Percentiles rank a stretch among this genome's conserved stretches.
Evolutionary conservation across 371 early-diverging fungal genomes (phyloP).

Genomic region (Lichtheimia ramosa): DNA sequence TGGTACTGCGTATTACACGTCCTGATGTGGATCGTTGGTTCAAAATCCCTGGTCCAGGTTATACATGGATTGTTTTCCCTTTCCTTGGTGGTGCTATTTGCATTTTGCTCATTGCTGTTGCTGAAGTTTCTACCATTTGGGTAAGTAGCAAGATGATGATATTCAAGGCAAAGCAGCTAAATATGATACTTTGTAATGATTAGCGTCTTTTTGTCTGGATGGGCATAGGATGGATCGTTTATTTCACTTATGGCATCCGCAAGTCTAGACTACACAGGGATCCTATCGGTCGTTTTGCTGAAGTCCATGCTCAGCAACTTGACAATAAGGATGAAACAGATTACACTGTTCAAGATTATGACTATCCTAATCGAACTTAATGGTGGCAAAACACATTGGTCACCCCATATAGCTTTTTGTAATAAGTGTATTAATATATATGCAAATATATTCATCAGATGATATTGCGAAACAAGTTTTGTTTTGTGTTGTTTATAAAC

Average conservation of each 20-base stretch:
- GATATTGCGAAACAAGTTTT: background rate
- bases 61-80: constrained; percentile 54
- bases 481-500: background rate
- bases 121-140: constrained; percentile 60
- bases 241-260: constrained; percentile 65
- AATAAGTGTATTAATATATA: too few relatives aligned
- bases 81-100: constrained; percentile 59
- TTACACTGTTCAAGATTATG: constrained; percentile 12
- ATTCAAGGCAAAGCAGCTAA: background rate
- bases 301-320: constrained; percentile 7
- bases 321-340: constrained; percentile 6
- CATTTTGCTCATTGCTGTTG: constrained; percentile 62
- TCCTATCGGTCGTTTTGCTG: constrained; percentile 33
- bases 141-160: constrained; percentile 4
- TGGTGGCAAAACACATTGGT: too few relatives aligned
- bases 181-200: background rate
- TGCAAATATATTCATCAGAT: background rate
- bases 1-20: constrained; percentile 73
- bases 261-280: constrained; percentile 54
- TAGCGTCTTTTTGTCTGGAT: constrained; percentile 63
- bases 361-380: constrained; percentile 10
- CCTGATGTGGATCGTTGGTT: constrained; percentile 79
- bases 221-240: constrained; percentile 72
- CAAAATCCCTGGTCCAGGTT: constrained; percentile 71
- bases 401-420: too few relatives aligned